Evolutionary conservation across 352 stramenopile genomes (phyloP).

Genomic region (Pythium sp.): DNA sequence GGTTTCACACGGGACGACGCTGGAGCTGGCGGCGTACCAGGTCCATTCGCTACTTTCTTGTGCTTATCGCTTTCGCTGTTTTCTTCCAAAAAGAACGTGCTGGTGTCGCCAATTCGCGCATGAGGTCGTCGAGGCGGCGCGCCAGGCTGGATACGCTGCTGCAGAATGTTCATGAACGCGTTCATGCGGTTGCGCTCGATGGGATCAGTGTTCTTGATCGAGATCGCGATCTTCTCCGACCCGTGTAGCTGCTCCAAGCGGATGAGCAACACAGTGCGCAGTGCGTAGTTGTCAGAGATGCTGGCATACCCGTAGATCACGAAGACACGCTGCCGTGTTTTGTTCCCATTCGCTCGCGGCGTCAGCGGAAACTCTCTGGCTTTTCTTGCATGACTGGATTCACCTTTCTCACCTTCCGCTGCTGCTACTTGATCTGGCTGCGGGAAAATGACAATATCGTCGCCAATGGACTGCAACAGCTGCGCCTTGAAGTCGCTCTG

Average conservation of each 20-base stretch:
- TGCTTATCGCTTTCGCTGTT: slow-evolving; percentile 28
- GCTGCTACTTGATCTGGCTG: slow-evolving; percentile 9
- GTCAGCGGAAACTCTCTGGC: slow-evolving; percentile 9
- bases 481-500: slow-evolving; percentile 42
- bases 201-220: slow-evolving; percentile 69
- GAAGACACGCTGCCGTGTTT: slow-evolving; percentile 26
- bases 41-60: background rate
- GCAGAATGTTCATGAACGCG: slow-evolving; percentile 49
- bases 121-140: slow-evolving; percentile 41
- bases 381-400: slow-evolving; percentile 4
- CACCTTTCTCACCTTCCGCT: background rate
- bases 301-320: slow-evolving; percentile 59
- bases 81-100: slow-evolving; percentile 53
- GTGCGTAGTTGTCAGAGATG: slow-evolving; percentile 35
- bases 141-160: slow-evolving; percentile 61
- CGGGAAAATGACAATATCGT: slow-evolving; percentile 59
- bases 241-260: slow-evolving; percentile 65
- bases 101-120: slow-evolving; percentile 39
- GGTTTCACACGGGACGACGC: background rate
- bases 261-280: slow-evolving; percentile 55
- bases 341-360: slow-evolving; percentile 10
- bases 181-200: slow-evolving; percentile 44
- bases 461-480: slow-evolving; percentile 43
- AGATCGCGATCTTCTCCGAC: slow-evolving; percentile 65
- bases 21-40: slow-evolving; percentile 6